phyloP scores from a whole-genome alignment of 1,284 basidiomycete species.

The Vanrija humicola region DNA sequence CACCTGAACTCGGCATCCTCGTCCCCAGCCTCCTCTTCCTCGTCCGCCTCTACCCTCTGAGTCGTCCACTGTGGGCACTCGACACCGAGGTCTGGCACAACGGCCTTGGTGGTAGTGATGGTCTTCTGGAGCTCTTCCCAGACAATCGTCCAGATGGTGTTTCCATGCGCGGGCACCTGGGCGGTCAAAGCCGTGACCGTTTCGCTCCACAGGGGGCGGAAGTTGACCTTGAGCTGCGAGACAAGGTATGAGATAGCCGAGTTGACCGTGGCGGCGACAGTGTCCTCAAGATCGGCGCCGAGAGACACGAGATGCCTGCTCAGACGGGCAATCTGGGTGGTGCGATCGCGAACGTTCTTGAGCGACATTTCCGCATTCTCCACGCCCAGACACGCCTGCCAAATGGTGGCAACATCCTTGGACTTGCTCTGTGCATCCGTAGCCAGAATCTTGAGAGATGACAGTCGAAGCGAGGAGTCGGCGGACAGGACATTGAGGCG shows the following conservation, averaged over 20 bases:
- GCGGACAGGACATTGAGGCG: conserved; percentile 50
- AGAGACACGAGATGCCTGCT: conserved; percentile 30
- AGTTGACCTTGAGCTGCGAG: conserved; percentile 79
- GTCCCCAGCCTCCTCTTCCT: conserved; percentile 22
- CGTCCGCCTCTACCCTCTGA: conserved; percentile 8
- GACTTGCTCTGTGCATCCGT: conserved; percentile 16
- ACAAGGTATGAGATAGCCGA: conserved; percentile 33
- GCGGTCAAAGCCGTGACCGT: conserved; percentile 64
- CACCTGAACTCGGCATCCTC: conserved; percentile 45
- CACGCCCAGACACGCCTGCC: conserved; percentile 64
- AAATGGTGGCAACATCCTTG: conserved; percentile 36
- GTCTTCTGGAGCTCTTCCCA: conserved; percentile 60
- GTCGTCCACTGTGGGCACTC: conserved; percentile 35
- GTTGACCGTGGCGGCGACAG: conserved; percentile 1
- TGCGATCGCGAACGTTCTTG: conserved; percentile 74
- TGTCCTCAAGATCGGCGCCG: conserved; percentile 13
- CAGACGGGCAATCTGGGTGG: conserved; percentile 58
- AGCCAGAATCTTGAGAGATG: conserved; percentile 46
- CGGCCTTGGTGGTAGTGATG: conserved; percentile 17
- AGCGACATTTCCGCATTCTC: conserved; percentile 71
- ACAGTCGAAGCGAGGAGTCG: conserved; percentile 46
- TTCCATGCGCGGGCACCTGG: conserved; percentile 60
- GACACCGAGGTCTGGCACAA: conserved; percentile 27
- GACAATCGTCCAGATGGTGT: conserved; percentile 66
- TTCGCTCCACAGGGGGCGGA: conserved; percentile 84